Conservation (phyloP, 2,329 filamentous ascomycete genomes). For the Sclerotinia borealis region DNA sequence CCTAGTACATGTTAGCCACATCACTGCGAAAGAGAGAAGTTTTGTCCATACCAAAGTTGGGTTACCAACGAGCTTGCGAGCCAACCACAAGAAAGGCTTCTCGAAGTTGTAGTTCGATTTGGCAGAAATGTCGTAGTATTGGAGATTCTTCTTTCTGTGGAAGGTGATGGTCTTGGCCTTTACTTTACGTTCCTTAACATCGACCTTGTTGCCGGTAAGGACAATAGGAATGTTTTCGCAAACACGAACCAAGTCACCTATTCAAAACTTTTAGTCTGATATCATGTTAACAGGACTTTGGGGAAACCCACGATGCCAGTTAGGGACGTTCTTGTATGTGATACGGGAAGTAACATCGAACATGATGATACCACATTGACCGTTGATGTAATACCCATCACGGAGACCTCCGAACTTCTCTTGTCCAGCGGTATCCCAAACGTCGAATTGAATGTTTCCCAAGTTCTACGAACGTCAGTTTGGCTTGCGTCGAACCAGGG, state of each 20-base stretch:
- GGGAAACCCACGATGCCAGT: conserved; percentile 90
- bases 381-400: conserved; percentile 99
- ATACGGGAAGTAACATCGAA: conserved; percentile 99
- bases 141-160: conserved; percentile 99
- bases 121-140: conserved; percentile 99
- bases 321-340: conserved; percentile 99
- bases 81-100: conserved; percentile 99
- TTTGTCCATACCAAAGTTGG: conserved; percentile 60
- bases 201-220: conserved; percentile 98
- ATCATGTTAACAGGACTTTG: conserved; percentile 11
- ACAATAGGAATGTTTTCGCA: conserved; percentile 99
- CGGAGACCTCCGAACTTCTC: conserved; percentile 99
- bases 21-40: conserved; percentile 13
- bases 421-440: conserved; percentile 98
- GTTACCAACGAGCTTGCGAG: conserved; percentile 97
- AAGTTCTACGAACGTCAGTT: conserved; percentile 59
- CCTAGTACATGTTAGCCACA: conserved; percentile 45
- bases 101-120: conserved; percentile 99
- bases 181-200: conserved; percentile 99
- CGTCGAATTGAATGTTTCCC: conserved; percentile 95
- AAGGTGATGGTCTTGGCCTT: conserved; percentile 99
- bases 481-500: background rate
- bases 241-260: conserved; percentile 95
- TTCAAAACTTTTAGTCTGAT: background rate
- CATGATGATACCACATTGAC: conserved; percentile 99